Base-by-base conservation (phyloP, 2,329 filamentous ascomycete species). In the Fusarium metavorans region DNA sequence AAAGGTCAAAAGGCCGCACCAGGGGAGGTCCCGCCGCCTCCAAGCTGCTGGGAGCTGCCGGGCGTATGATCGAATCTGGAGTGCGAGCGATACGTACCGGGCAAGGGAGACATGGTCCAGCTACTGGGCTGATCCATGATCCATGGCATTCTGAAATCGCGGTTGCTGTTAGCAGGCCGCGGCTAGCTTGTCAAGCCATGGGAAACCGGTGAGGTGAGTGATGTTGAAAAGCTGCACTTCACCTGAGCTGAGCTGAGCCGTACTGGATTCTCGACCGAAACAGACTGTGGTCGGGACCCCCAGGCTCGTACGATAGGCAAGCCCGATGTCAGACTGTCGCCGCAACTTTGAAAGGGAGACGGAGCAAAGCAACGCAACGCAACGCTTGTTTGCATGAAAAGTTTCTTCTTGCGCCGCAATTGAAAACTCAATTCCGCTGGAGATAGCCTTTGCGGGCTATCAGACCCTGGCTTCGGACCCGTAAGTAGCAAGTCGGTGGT, bases 301-400 rank as follows among this genome's bases (percentile, higher is more conserved):
- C 34, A 37, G 25, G 27, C 69, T 78, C 77, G 75, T 78, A 77
- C 76, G 76, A 78, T 78, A 56, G 68, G 39, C 45, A 64, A 60
- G 52, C 64, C 64, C 62, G 61, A 58, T 64, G 58, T 63, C 62
- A 74, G 58, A 59, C 54, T 68, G 62, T 43, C 58, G 65, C 45
- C 54, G 56, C 68, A 68, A 70, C 27, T 52, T 27, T 14, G n/a
- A 32, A 45, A 39, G 45, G 18, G 27, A 54, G 23, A 63, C 23
- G 11, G 20, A 52, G 27, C 8, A 30, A 30, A 30, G 30, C 30
- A 32, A 32, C 8, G 60, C 39, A 57, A 34, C 16, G 60, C 63
- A 59, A 59, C 65, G 50, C 50, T 65, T 61, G 69, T 71, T 64
- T 66, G 68, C 65, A 60, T 68, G 30, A 59, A 70, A 73, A 76